Evolutionary conservation across 768 basidiomycete species (phyloP).

Genomic region (Mycena vulgaris): DNA sequence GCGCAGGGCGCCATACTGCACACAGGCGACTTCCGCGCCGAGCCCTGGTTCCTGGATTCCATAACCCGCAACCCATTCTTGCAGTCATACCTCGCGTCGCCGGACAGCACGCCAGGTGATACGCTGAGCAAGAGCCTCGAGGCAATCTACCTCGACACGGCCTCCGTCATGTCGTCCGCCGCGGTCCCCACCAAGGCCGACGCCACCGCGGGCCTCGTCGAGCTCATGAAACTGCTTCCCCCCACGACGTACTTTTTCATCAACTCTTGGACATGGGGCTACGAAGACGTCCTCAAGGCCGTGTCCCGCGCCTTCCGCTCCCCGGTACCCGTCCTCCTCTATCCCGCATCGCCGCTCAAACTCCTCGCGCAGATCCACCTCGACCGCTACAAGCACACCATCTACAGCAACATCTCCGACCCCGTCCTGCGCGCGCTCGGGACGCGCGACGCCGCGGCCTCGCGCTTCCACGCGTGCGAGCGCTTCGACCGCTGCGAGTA

Average conservation of each 20-base stretch:
- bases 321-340: neutral
- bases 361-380: conserved; percentile 81
- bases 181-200: conserved; percentile 74
- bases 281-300: conserved; percentile 90
- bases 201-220: conserved; percentile 76
- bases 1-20: conserved; percentile 81
- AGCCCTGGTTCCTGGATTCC: conserved; percentile 82
- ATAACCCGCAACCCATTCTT: conserved; percentile 80
- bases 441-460: conserved; percentile 70
- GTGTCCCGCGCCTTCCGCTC: conserved; percentile 75
- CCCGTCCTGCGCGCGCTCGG: conserved; percentile 73
- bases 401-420: conserved; percentile 74
- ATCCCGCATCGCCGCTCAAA: neutral
- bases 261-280: conserved; percentile 97
- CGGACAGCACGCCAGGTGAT: conserved; percentile 26
- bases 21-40: conserved; percentile 94
- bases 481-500: conserved; percentile 80
- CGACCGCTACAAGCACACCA: conserved; percentile 87
- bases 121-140: conserved; percentile 66
- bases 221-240: conserved; percentile 80
- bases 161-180: conserved; percentile 67
- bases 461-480: conserved; percentile 96
- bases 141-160: conserved; percentile 89
- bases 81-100: conserved; percentile 73
- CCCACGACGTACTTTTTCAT: conserved; percentile 84